Conservation (phyloP, 1,284 basidiomycete species). For the Ustilago shanxiensis region DNA sequence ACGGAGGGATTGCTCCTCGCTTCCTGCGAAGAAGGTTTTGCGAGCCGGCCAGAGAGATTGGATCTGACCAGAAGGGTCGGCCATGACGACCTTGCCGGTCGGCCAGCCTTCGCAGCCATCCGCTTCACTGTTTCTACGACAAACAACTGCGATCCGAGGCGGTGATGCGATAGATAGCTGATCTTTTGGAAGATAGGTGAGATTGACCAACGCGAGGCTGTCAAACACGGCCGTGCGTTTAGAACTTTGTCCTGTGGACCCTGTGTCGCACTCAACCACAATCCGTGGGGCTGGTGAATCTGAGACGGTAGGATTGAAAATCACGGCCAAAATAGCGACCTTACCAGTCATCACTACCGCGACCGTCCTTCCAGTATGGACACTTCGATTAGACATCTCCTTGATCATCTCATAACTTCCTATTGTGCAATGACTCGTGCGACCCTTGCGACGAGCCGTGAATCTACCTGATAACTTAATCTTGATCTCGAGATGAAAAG, state of each 20-base stretch:
- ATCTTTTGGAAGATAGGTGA: neutral
- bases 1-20: neutral
- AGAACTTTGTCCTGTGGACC: neutral
- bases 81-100: constrained; percentile 45
- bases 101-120: constrained; percentile 20
- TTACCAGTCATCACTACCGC: constrained; percentile 22
- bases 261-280: neutral
- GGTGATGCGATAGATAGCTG: neutral
- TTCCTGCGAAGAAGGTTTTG: neutral
- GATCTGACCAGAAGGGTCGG: constrained; percentile 38
- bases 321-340: constrained; percentile 18
- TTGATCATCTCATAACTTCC: too few species aligned
- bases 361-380: constrained; percentile 17
- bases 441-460: neutral
- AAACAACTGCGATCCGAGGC: neutral
- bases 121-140: neutral
- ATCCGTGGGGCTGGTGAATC: constrained; percentile 7
- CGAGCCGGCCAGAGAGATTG: neutral
- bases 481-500: neutral
- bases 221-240: constrained; percentile 31
- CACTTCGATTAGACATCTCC: constrained; percentile 9
- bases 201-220: constrained; percentile 12
- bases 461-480: neutral
- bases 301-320: constrained; percentile 14
- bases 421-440: too few species aligned